Evolutionary conservation across 371 early-diverging fungal genomes (phyloP).

Genomic region (Mucor ambiguus): DNA sequence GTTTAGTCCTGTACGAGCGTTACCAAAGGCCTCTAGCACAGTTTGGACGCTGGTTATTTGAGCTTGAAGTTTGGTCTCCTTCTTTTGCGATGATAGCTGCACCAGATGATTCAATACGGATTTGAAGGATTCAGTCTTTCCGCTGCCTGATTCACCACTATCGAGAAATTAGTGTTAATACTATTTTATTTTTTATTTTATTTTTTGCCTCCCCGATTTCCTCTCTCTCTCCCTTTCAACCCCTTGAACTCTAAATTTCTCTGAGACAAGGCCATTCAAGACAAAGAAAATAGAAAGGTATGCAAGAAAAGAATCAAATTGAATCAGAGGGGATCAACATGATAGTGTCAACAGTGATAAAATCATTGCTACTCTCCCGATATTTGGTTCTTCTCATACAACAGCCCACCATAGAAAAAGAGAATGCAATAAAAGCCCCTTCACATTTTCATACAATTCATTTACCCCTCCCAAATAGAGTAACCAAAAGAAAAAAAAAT

Average conservation of each 20-base stretch:
- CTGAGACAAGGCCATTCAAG: neutral
- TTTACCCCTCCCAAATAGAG: constrained; percentile 6
- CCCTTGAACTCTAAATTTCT: neutral
- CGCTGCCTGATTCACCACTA: constrained; percentile 91
- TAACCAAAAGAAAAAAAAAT: neutral
- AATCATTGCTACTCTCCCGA: neutral
- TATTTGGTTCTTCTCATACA: neutral
- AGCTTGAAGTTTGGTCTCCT: constrained; percentile 78
- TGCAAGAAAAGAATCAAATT: neutral
- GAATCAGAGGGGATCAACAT: neutral
- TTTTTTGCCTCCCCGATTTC: neutral
- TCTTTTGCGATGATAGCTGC: constrained; percentile 76
- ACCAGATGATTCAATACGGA: constrained; percentile 69
- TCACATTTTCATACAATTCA: neutral
- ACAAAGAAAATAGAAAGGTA: neutral
- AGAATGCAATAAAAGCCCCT: constrained; percentile 7
- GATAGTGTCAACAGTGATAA: neutral
- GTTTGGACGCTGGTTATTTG: constrained; percentile 73
- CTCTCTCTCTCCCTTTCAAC: neutral
- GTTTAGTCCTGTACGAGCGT: constrained; percentile 52
- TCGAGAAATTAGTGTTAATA: neutral
- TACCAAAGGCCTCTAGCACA: constrained; percentile 89
- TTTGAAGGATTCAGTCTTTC: constrained; percentile 79
- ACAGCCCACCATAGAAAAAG: neutral
- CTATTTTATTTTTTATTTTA: too few relatives aligned